Percentiles rank a stretch among this genome's conserved stretches.
phyloP scores from a whole-genome alignment of 768 basidiomycete species.

The Lentinula sp. region DNA sequence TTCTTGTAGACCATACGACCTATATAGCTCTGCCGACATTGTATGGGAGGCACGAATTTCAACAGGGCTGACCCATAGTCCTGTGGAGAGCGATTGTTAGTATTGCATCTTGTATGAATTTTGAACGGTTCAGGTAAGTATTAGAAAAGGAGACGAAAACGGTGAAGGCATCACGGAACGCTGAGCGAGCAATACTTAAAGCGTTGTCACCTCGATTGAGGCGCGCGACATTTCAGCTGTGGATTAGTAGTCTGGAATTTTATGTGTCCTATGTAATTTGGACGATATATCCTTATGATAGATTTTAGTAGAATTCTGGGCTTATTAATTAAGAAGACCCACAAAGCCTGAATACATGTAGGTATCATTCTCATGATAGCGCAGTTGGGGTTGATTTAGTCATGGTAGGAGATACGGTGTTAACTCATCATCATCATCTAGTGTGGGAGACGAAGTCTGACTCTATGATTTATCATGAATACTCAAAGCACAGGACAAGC shows the following conservation, averaged over 20 bases:
- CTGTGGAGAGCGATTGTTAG: constrained; percentile 7
- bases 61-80: not conserved
- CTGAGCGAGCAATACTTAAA: not conserved
- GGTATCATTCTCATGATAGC: not conserved
- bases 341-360: not conserved
- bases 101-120: not conserved
- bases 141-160: not conserved
- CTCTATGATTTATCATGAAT: not conserved
- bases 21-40: not conserved
- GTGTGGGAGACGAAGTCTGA: not conserved
- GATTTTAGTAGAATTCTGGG: no score
- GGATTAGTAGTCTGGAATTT: not conserved
- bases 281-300: no score
- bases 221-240: not conserved
- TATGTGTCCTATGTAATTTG: not conserved
- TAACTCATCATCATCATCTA: no score
- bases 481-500: no score
- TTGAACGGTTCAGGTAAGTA: not conserved
- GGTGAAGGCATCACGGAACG: not conserved
- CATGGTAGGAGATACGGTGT: not conserved
- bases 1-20: not conserved
- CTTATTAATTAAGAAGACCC: no score
- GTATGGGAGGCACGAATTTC: not conserved
- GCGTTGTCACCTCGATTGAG: not conserved
- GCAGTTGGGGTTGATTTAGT: not conserved